Base-by-base conservation (phyloP, 1,139 yeast genomes). In the Kodamaea plutei region DNA sequence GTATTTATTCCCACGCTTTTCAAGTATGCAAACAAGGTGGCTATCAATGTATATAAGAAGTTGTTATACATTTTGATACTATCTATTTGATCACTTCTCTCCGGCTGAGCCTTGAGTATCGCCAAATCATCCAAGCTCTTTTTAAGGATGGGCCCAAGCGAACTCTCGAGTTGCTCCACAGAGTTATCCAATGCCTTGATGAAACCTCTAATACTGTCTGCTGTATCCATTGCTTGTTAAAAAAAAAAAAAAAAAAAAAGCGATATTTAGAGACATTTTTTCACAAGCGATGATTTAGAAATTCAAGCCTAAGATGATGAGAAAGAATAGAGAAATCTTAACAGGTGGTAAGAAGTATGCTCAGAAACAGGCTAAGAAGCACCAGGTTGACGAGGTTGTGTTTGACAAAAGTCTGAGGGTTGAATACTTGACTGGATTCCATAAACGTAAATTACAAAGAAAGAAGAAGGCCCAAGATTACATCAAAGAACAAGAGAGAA, bases 401-500 rank as follows among this genome's bases (percentile, higher is more conserved):
- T 89, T 85, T 53, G 91, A 89, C 58, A 75, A 77, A 43, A 83
- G 74, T 22, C 73, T 79, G 15, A 65, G 96, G 54, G 60, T 58
- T 22, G 95, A 89, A 38, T 91, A 80, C 56, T 64, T 91, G 45
- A 91, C 96, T 1, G 98, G 98, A 20, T 91, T 91, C 54, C 98
- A 91, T 56, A 91, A 91, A 60, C 74, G 98, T 50, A 91, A 91
- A 56, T 53, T 89, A 13, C 84, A 84, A 50, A 72, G 97, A 54
- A 84, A 84, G 58, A 89, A 87, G 60, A 80, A 80, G 44, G 97
- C 97, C 0, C 78, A 76, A 43, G 84, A 75, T 38, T 77, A 69
- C 45, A 73, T 72, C 31, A 77, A 81, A 45, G 95, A 88, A 52
- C 84, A 81, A 49, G 94, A 80, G 5, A 69, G 89, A 41, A 62